Conservation (phyloP, 2,329 filamentous ascomycete genomes). For the Catunica adiposa region DNA sequence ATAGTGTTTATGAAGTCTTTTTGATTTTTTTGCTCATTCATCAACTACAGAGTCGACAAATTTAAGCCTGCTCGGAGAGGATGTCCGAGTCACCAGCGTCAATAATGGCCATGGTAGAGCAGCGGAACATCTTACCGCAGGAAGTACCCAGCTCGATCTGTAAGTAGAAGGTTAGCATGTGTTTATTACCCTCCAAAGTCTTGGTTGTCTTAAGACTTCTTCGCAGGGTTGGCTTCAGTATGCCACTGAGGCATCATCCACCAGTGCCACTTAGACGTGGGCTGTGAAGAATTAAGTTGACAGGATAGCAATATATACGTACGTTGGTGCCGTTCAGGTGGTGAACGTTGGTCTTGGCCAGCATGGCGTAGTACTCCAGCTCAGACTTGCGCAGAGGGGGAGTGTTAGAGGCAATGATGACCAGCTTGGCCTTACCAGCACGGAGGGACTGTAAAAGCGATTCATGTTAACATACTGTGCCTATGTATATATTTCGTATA, state of each 20-base stretch:
- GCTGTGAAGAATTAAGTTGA: background rate
- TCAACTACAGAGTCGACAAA: slow-evolving; percentile 9
- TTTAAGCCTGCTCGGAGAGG: slow-evolving; percentile 49
- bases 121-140: slow-evolving; percentile 97
- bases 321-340: slow-evolving; percentile 99
- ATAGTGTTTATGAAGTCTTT: slow-evolving; percentile 5
- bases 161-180: slow-evolving; percentile 38
- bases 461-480: slow-evolving; percentile 31
- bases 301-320: slow-evolving; percentile 34
- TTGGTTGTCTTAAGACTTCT: slow-evolving; percentile 49
- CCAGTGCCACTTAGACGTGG: background rate
- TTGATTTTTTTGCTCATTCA: slow-evolving; percentile 6
- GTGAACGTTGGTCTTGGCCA: slow-evolving; percentile 88
- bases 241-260: slow-evolving; percentile 21
- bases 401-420: slow-evolving; percentile 87
- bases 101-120: slow-evolving; percentile 91
- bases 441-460: slow-evolving; percentile 51
- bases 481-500: slow-evolving; percentile 15
- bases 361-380: slow-evolving; percentile 88
- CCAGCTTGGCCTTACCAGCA: slow-evolving; percentile 94
- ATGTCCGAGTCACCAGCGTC: slow-evolving; percentile 99
- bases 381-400: slow-evolving; percentile 95
- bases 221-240: slow-evolving; percentile 53
- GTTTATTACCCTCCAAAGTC: slow-evolving; percentile 70
- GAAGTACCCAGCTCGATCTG: slow-evolving; percentile 97